A percentile compares a stretch with the other conserved stretches of the same genome.
phyloP scores from a whole-genome alignment of 495 filamentous ascomycete genomes.

The Penicillium argentinense region DNA sequence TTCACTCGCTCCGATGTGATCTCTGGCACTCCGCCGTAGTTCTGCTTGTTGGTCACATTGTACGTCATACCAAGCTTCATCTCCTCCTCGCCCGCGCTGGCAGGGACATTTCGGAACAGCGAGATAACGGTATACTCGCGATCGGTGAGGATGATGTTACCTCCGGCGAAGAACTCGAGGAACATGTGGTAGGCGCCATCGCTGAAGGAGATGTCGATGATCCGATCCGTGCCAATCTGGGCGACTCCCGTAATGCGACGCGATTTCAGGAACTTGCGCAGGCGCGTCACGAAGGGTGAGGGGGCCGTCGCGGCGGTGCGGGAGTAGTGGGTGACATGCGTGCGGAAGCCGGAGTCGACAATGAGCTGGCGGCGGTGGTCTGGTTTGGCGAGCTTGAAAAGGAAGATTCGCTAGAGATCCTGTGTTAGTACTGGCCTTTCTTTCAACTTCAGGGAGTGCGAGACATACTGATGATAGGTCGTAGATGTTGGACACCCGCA shows the following conservation, averaged over 20 bases:
- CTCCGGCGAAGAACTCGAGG: conserved; percentile 94
- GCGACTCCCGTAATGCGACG: conserved; percentile 75
- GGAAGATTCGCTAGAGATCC: conserved; percentile 72
- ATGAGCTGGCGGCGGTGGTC: conserved; percentile 82
- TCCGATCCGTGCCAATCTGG: conserved; percentile 90
- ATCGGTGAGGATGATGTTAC: conserved; percentile 92
- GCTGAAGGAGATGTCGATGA: conserved; percentile 90
- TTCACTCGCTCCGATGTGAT: conserved; percentile 71
- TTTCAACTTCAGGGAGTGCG: not conserved
- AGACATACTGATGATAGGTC: conserved; percentile 76
- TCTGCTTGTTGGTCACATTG: conserved; percentile 77
- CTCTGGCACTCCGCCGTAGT: conserved; percentile 69
- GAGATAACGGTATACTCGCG: conserved; percentile 73
- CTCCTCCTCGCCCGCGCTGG: conserved; percentile 71
- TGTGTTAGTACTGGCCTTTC: not conserved
- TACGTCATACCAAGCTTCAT: conserved; percentile 73
- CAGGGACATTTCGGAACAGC: conserved; percentile 74
- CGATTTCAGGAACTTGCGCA: conserved; percentile 87
- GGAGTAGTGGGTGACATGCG: conserved; percentile 86
- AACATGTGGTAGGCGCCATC: conserved; percentile 86
- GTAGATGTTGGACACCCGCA: conserved; percentile 91
- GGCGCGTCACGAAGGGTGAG: conserved; percentile 74
- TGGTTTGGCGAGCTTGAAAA: conserved; percentile 88
- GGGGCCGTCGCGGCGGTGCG: conserved; percentile 81
- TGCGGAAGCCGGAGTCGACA: conserved; percentile 93